These are phyloP conservation scores for Albugo laibachii DNA, from an alignment of 352 stramenopile genomes.

Conservation along the genomic window DNA sequence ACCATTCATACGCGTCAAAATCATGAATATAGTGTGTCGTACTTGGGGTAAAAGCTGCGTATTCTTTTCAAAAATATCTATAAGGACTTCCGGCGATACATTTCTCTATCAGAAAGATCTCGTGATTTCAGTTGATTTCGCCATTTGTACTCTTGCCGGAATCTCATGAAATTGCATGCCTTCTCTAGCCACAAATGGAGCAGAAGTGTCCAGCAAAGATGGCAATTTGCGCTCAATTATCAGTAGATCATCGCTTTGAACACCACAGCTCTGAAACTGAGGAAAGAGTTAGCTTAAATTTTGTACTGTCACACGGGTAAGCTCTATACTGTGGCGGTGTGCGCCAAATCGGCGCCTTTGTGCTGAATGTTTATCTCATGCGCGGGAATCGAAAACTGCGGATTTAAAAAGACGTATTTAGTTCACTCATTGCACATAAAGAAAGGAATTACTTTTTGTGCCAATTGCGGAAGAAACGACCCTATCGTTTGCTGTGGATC, in stretches of 20 bases:
- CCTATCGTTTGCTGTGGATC: constrained; percentile 25
- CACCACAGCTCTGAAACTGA: constrained; percentile 46
- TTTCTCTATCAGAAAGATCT: constrained; percentile 13
- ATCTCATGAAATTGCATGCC: constrained; percentile 69
- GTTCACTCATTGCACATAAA: neutral
- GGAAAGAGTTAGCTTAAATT: constrained; percentile 13
- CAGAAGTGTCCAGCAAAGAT: constrained; percentile 1
- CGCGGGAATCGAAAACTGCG: neutral
- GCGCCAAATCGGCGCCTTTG: neutral
- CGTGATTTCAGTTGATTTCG: neutral
- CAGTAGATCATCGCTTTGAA: constrained; percentile 53
- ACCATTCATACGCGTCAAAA: neutral
- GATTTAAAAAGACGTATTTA: neutral
- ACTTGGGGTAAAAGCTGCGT: constrained; percentile 45
- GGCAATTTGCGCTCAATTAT: constrained; percentile 31
- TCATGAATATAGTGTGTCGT: neutral
- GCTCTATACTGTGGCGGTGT: constrained; percentile 30
- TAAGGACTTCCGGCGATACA: constrained; percentile 44
- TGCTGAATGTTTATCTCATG: constrained; percentile 19
- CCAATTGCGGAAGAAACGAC: constrained; percentile 20
- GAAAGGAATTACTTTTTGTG: constrained; percentile 13
- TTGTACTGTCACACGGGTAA: constrained; percentile 38
- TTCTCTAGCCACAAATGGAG: constrained; percentile 13
- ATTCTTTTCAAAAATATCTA: constrained; percentile 75
- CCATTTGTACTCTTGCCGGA: constrained; percentile 16